Evolutionary conservation across 768 basidiomycete species (phyloP).

Genomic region (Podaxis rugospora): DNA sequence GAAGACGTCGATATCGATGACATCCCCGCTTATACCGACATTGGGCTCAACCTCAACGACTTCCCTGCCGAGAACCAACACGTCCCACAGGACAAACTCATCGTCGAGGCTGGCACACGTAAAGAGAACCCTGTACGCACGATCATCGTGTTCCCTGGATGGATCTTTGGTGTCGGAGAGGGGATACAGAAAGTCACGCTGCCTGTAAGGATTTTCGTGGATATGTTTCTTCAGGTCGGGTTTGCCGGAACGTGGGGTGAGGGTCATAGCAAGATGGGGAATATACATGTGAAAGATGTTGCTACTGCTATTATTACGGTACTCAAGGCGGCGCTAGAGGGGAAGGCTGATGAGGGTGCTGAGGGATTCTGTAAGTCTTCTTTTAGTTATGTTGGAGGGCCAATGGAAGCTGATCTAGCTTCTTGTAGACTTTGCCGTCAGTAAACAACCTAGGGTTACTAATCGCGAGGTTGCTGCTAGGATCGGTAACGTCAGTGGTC

Average conservation of each 20-base stretch:
- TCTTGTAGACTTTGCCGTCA: slow-evolving; percentile 29
- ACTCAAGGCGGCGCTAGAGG: slow-evolving; percentile 35
- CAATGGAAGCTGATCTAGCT: slow-evolving; percentile 5
- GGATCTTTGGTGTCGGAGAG: slow-evolving; percentile 40
- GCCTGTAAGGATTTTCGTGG: slow-evolving; percentile 32
- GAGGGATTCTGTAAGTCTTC: slow-evolving; percentile 34
- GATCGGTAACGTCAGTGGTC: slow-evolving; percentile 32
- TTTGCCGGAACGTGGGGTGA: slow-evolving; percentile 39
- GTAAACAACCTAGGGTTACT: slow-evolving; percentile 23
- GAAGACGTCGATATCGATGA: slow-evolving; percentile 25
- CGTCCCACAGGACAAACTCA: slow-evolving; percentile 22
- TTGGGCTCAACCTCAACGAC: slow-evolving; percentile 28
- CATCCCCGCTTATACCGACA: slow-evolving; percentile 32
- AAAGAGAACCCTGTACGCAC: slow-evolving; percentile 38
- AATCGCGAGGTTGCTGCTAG: slow-evolving; percentile 25
- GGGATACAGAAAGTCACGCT: slow-evolving; percentile 34
- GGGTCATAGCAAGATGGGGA: slow-evolving; percentile 32
- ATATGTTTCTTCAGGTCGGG: slow-evolving; percentile 26
- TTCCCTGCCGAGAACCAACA: slow-evolving; percentile 19
- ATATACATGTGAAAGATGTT: slow-evolving; percentile 37
- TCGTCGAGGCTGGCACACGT: slow-evolving; percentile 35
- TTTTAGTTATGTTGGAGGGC: background rate
- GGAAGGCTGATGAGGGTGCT: slow-evolving; percentile 34
- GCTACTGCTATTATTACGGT: slow-evolving; percentile 29
- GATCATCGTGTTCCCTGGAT: slow-evolving; percentile 35